Base-by-base conservation (phyloP, 768 basidiomycete species). In the Fomitopsis pulvina region DNA sequence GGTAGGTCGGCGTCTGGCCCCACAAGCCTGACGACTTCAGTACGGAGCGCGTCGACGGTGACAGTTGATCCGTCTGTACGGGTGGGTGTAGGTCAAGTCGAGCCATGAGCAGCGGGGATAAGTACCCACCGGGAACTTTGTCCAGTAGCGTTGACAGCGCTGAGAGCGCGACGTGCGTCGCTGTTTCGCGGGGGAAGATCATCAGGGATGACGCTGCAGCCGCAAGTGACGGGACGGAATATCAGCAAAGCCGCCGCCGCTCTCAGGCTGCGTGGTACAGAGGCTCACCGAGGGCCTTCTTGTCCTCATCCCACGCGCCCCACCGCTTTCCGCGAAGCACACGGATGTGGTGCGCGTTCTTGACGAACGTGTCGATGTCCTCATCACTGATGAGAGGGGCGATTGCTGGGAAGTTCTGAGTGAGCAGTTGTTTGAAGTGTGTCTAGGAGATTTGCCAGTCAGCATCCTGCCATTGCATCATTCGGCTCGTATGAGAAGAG, bases 301-400 rank as follows among this genome's bases (percentile, higher is more conserved):
- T 65, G 52, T 85, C 74, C 26, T 60, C 59, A 50, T 86, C 78
- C 18, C 85, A 63, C 4, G 67, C 61, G 29, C 80, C 83, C 76
- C 80, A 89, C 42, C 63, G 72, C 58, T 71, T 77, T 0, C 90
- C 87, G 28, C 77, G 69, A 47, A 91, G 64, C 2, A 89, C 62
- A 54, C 78, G 79, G 29, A 92, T 61, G 3, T 76, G 85, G 69
- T 91, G 89, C 1, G 83, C 76, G 57, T 92, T 91, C 70, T 81
- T 88, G 21, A 91, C 79, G 58, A 92, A 92, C 10, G 74, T 65
- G 57, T 90, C 86, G 11, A 91, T 68, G 39, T 80, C 57, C 1
- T 66, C 69, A 25, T 80, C 77, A 37, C 77, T 72, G 14, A 84
- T 67, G 1, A 70, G 66, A 2, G 71, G 67, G 1, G 60, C 65